Base-by-base conservation (phyloP, 2,329 filamentous ascomycete genomes). In the Phymatotrichopsis omnivora region DNA sequence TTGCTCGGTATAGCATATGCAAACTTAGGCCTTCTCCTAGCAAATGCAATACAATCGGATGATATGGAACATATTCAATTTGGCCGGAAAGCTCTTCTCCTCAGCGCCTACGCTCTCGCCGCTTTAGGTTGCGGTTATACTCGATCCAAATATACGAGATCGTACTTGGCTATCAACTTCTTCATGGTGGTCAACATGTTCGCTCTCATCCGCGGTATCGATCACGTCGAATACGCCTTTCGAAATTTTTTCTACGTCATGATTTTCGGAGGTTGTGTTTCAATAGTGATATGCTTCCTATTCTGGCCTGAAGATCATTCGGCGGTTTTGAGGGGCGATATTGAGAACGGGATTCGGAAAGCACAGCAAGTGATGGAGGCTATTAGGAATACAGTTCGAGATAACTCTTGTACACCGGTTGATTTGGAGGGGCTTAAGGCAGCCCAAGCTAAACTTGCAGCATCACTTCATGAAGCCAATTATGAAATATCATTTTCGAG, bases 141-240 rank as follows among this genome's bases (percentile, higher is more conserved):
- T 14, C 53, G 53, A 7, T 56, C 53, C 4, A 56, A 54, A 20
- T 44, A 48, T 14, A 40, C 48, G n/a, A 41, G 53, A 20, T 12
- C 40, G 19, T 52, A 56, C 31, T 43, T 56, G 25, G 45, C 33
- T 22, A 52, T 30, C 5, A 47, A 50, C 22, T 47, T 56, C 22
- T 44, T 39, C 32, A 56, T 56, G 53, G 39, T 56, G 16, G 53
- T 56, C 27, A 54, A 54, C 24, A 56, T 56, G 53, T 56, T 56
- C 31, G 48, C 51, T 17, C 35, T 56, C 12, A 56, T 56, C 16
- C 42, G 49, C 14, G 53, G 53, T 2, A 45, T 56, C 14, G 44
- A 43, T 23, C 17, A 49, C 17, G 47, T 52, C 25, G 39, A 30
- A 6, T 19, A 32, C 20, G 38, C 38, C 22, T 56, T 54, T 40